Evolutionary conservation across 1,284 basidiomycete genomes (phyloP).

Genomic region (Microbotryum intermedium): DNA sequence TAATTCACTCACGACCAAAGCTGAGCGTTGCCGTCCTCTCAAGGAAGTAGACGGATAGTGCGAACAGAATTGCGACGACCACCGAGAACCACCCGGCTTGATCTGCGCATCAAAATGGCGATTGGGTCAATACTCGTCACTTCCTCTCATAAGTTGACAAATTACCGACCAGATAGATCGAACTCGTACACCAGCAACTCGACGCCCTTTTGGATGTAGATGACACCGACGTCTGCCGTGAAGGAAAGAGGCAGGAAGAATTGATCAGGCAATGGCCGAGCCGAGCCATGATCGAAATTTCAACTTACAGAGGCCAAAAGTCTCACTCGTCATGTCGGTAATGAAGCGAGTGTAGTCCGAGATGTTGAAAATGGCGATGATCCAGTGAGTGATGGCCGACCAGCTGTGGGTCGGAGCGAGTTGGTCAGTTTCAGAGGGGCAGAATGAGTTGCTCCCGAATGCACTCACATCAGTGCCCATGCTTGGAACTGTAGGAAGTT

Average conservation of each 20-base stretch:
- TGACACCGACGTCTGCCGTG: slow-evolving; percentile 50
- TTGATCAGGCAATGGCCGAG: neutral
- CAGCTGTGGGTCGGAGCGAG: slow-evolving; percentile 55
- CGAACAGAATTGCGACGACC: slow-evolving; percentile 43
- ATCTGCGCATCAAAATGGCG: slow-evolving; percentile 25
- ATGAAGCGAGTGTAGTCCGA: slow-evolving; percentile 54
- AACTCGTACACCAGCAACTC: slow-evolving; percentile 38
- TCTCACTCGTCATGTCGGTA: slow-evolving; percentile 82
- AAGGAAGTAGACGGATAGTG: slow-evolving; percentile 40
- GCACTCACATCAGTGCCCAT: slow-evolving; percentile 42
- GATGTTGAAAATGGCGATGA: slow-evolving; percentile 68
- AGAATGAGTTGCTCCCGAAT: neutral
- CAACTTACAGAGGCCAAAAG: slow-evolving; percentile 39
- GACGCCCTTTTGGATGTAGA: slow-evolving; percentile 43
- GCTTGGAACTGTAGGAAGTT: slow-evolving; percentile 64
- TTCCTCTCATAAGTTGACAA: neutral
- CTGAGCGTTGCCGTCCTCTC: slow-evolving; percentile 27
- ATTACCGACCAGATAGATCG: slow-evolving; percentile 2
- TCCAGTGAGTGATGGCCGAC: slow-evolving; percentile 86
- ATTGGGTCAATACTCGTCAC: slow-evolving; percentile 2
- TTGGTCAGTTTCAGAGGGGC: neutral
- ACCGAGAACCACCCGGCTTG: slow-evolving; percentile 42
- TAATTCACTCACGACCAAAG: slow-evolving; percentile 27
- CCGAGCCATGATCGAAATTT: neutral
- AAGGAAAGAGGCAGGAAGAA: neutral